Percentiles rank a stretch among this genome's conserved stretches.
Evolutionary conservation across 768 basidiomycete species (phyloP).

Genomic region (Pulveroboletus sp.): DNA sequence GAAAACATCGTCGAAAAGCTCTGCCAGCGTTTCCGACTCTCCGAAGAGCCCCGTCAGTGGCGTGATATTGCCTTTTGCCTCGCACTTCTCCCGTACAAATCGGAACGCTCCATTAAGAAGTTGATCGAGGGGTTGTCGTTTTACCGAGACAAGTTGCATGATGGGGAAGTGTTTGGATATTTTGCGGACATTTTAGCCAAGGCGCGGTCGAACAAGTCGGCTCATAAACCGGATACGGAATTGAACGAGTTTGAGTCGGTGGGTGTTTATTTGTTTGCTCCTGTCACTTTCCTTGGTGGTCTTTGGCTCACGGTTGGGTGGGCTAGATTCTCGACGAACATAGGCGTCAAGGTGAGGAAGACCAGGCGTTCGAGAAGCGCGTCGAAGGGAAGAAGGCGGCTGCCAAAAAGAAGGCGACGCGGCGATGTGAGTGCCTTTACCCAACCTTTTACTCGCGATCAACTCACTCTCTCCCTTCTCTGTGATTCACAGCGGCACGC

Average conservation of each 20-base stretch:
- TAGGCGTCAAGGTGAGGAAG: slow-evolving; percentile 82
- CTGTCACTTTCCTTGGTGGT: background rate
- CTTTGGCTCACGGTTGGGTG: background rate
- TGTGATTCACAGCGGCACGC: slow-evolving; percentile 20
- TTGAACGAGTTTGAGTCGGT: slow-evolving; percentile 93
- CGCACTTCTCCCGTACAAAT: slow-evolving; percentile 93
- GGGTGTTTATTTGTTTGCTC: slow-evolving; percentile 2
- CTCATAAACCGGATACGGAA: slow-evolving; percentile 89
- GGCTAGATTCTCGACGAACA: slow-evolving; percentile 78
- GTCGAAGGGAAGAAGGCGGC: slow-evolving; percentile 79
- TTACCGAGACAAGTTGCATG: slow-evolving; percentile 96
- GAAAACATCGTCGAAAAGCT: slow-evolving; percentile 97
- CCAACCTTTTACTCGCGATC: background rate
- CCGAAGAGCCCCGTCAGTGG: slow-evolving; percentile 92
- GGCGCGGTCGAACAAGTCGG: slow-evolving; percentile 85
- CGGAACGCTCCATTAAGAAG: slow-evolving; percentile 93
- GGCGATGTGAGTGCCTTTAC: slow-evolving; percentile 33
- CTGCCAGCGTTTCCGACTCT: slow-evolving; percentile 89
- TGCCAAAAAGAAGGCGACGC: slow-evolving; percentile 67
- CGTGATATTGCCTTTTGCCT: slow-evolving; percentile 95
- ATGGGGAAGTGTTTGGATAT: slow-evolving; percentile 68
- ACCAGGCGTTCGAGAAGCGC: slow-evolving; percentile 83
- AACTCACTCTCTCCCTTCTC: background rate
- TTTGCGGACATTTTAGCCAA: slow-evolving; percentile 92
- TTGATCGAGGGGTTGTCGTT: slow-evolving; percentile 87